A percentile compares a stretch with the other conserved stretches of the same genome.
Evolutionary conservation across 352 stramenopile genomes (phyloP).

Genomic region (Phytopythium cucurbitacearum): DNA sequence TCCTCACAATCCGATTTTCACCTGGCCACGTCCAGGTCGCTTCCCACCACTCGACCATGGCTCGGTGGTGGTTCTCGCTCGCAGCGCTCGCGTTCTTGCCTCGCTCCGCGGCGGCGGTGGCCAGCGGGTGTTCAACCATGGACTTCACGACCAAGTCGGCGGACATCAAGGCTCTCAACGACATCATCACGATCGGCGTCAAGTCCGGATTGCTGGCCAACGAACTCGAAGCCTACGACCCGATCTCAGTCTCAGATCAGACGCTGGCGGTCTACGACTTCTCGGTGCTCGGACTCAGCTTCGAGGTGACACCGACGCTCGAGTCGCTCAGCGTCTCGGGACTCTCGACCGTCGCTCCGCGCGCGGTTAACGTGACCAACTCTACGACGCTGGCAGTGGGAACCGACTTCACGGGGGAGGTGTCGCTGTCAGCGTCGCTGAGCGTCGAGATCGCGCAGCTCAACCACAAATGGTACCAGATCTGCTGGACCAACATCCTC

Average conservation of each 20-base stretch:
- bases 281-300: slow-evolving; percentile 39
- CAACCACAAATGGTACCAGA: slow-evolving; percentile 57
- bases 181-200: slow-evolving; percentile 30
- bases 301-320: slow-evolving; percentile 50
- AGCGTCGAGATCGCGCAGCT: slow-evolving; percentile 45
- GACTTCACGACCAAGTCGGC: slow-evolving; percentile 37
- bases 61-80: slow-evolving; percentile 5
- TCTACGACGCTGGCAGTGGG: slow-evolving; percentile 31
- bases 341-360: slow-evolving; percentile 36
- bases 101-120: slow-evolving; percentile 12
- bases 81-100: slow-evolving; percentile 8
- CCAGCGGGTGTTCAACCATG: slow-evolving; percentile 29
- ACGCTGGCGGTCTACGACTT: slow-evolving; percentile 34
- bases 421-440: slow-evolving; percentile 32
- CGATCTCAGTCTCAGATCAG: slow-evolving; percentile 32
- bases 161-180: slow-evolving; percentile 48
- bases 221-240: slow-evolving; percentile 19
- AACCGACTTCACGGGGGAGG: slow-evolving; percentile 32
- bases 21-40: slow-evolving; percentile 12
- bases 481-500: slow-evolving; percentile 55
- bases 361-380: slow-evolving; percentile 42
- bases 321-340: slow-evolving; percentile 40
- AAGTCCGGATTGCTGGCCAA: slow-evolving; percentile 12
- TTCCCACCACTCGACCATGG: slow-evolving; percentile 2
- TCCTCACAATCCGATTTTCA: slow-evolving; percentile 21